Percentiles rank a stretch among this genome's conserved stretches.
phyloP scores from a whole-genome alignment of 176 grass and related monocot genomes.

The Secale cereale region DNA sequence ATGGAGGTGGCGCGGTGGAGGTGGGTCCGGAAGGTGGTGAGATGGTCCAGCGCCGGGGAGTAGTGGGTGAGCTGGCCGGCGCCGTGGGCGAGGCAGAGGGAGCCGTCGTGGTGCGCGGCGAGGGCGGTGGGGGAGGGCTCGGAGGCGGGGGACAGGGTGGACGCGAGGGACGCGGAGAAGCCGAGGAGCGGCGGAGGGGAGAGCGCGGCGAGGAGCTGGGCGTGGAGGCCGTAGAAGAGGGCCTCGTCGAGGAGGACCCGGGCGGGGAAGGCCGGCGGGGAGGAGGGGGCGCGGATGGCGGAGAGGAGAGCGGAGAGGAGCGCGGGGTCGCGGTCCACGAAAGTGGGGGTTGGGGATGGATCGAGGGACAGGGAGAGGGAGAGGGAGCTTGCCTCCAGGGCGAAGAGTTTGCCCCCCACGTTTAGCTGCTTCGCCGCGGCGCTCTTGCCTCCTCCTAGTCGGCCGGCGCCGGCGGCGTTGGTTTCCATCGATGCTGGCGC shows the following conservation, averaged over 20 bases:
- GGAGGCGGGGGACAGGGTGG: slow-evolving; percentile 52
- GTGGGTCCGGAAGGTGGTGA: slow-evolving; percentile 64
- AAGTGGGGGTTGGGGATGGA: slow-evolving; percentile 24
- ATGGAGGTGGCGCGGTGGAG: slow-evolving; percentile 62
- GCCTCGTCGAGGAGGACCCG: slow-evolving; percentile 60
- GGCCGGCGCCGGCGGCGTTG: neutral
- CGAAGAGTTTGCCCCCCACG: slow-evolving; percentile 71
- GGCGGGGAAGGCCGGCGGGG: slow-evolving; percentile 28
- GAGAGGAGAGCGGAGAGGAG: slow-evolving; percentile 59
- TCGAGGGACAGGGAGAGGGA: slow-evolving; percentile 34
- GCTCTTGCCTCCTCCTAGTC: neutral
- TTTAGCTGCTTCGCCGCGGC: slow-evolving; percentile 51
- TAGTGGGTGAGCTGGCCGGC: slow-evolving; percentile 60
- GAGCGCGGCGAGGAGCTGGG: slow-evolving; percentile 47
- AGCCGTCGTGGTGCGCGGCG: slow-evolving; percentile 57
- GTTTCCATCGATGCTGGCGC: slow-evolving; percentile 24
- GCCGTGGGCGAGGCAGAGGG: slow-evolving; percentile 75
- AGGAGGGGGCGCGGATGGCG: slow-evolving; percentile 55
- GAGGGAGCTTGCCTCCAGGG: slow-evolving; percentile 48
- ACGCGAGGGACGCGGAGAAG: slow-evolving; percentile 53
- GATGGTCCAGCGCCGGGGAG: slow-evolving; percentile 46
- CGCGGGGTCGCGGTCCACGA: slow-evolving; percentile 70
- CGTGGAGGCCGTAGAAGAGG: slow-evolving; percentile 57
- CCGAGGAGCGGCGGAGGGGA: slow-evolving; percentile 75
- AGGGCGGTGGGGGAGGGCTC: slow-evolving; percentile 69